These are phyloP conservation scores for Linum trigynum DNA, from an alignment of 345 rosid species.

Conservation along the genomic window DNA sequence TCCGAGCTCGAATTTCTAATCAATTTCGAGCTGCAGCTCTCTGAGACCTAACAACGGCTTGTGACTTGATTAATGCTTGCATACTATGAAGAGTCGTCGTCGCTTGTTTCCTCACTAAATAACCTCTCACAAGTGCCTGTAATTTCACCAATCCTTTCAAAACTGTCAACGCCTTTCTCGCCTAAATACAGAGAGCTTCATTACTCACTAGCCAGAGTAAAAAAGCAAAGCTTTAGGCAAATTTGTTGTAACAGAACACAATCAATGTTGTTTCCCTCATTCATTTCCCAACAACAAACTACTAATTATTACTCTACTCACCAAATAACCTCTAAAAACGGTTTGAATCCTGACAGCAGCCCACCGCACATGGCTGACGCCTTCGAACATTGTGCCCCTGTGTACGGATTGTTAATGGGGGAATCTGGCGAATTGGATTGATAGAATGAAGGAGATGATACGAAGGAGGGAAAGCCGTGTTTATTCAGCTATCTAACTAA, in stretches of 20 bases:
- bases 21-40: conserved; percentile 24
- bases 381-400: conserved; percentile 8
- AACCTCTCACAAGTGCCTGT: conserved; percentile 72
- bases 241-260: too few relatives aligned
- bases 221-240: conserved; percentile 8
- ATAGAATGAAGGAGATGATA: too few relatives aligned
- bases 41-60: conserved; percentile 44
- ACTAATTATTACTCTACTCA: conserved; percentile 34
- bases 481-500: too few relatives aligned
- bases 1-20: conserved; percentile 38
- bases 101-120: conserved; percentile 66
- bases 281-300: conserved; percentile 19
- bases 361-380: conserved; percentile 10
- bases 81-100: conserved; percentile 58
- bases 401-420: too few relatives aligned
- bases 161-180: conserved; percentile 66
- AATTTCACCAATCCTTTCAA: conserved; percentile 68
- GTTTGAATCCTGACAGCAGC: conserved; percentile 23
- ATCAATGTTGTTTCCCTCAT: too few relatives aligned
- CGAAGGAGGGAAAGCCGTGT: too few relatives aligned
- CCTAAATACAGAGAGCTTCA: conserved; percentile 27
- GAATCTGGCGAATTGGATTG: too few relatives aligned
- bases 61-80: conserved; percentile 82
- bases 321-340: conserved; percentile 25
- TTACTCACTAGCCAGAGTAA: neutral